Base-by-base conservation (phyloP, 108 stramenopile genomes). In the Skeletonema tropicum region DNA sequence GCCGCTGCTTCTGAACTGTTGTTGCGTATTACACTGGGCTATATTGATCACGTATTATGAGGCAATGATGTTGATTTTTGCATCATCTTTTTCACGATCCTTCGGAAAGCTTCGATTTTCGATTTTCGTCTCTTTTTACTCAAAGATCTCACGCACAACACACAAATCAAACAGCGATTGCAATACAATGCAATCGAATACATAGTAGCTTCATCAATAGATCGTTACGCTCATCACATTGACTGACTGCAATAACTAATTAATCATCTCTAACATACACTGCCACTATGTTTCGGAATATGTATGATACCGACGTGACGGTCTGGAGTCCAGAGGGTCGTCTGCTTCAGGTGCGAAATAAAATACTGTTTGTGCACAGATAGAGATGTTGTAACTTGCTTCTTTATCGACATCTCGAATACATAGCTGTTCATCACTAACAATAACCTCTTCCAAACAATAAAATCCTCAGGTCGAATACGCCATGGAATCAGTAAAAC, bases 281-380 rank as follows among this genome's bases (percentile, higher is more conserved):
- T 6, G 61, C 55, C 26, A 70, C 8, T 33, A 99, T 99, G 99
- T 98, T 98, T 79, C 92, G 98, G 72, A 98, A 98, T 72, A 95
- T 96, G 86, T 99, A 99, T 82, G 99, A 99, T 86, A 99, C 99
- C 38, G 99, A 99, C 75, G 99, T 98, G 65, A 98, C 99, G 30
- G 98, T 98, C 21, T 99, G 98, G 97, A 94, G 92, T 74, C 99
- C 99, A 17, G 97, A 99, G 86, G 99, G 99, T 25, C 97, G 98
- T 68, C 86, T 99, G 52, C 93, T 97, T 45, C 99, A 99, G 95
- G 95, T 96, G 66, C 71, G 92, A 49, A 30, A 38, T 23, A 17
- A 19, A 3, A 26, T 35, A 71, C 36, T 59, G 23, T 35, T 63
- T 65, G 77, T 35, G 26, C 26, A 29, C 26, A 29, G n/a, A n/a